phyloP scores from a whole-genome alignment of 352 stramenopile genomes.

The Pythium insidiosum region DNA sequence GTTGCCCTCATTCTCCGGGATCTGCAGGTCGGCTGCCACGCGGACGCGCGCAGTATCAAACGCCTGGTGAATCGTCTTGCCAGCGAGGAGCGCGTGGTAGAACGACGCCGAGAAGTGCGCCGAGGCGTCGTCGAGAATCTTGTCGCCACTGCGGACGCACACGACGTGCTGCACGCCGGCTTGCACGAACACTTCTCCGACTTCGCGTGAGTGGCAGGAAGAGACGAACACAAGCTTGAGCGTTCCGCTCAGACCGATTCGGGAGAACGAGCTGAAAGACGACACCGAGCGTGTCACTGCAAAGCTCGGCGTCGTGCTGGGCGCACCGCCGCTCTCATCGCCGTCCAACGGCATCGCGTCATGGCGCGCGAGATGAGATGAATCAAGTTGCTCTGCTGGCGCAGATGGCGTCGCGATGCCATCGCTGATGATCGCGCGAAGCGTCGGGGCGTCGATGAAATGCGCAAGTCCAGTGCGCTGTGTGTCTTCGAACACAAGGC shows the following conservation, averaged over 20 bases:
- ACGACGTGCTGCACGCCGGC: constrained; percentile 71
- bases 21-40: constrained; percentile 61
- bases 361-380: constrained; percentile 1
- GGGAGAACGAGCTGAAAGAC: constrained; percentile 20
- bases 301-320: no score
- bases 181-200: constrained; percentile 76
- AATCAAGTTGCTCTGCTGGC: neutral
- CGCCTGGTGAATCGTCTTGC: constrained; percentile 65
- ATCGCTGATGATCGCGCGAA: constrained; percentile 46
- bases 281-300: constrained; percentile 11
- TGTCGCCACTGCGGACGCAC: constrained; percentile 60
- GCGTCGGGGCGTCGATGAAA: constrained; percentile 49
- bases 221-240: constrained; percentile 81
- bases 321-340: neutral
- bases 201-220: constrained; percentile 65
- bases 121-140: constrained; percentile 62
- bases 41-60: constrained; percentile 70
- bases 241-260: constrained; percentile 24
- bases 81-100: constrained; percentile 63
- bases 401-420: constrained; percentile 9
- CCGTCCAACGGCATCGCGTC: constrained; percentile 5
- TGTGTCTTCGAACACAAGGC: constrained; percentile 72
- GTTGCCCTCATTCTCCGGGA: constrained; percentile 50
- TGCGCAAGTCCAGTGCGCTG: constrained; percentile 55
- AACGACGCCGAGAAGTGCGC: constrained; percentile 74